phyloP scores from a whole-genome alignment of 2,329 filamentous ascomycete species.

The Colletotrichum falcatum region DNA sequence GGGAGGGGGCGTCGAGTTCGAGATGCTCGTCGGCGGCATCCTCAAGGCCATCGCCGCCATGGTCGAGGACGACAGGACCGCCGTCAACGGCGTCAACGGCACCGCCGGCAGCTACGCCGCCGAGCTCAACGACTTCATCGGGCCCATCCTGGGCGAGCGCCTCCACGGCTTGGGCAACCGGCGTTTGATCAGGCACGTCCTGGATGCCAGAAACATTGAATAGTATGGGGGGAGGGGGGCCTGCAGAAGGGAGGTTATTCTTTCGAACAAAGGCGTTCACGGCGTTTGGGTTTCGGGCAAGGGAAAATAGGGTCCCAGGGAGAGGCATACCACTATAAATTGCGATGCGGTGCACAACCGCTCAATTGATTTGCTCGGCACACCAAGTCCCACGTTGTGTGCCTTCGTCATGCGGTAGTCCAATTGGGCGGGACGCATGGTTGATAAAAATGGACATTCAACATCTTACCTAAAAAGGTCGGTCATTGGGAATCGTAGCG shows the following conservation, averaged over 20 bases:
- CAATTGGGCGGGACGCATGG: too few species aligned
- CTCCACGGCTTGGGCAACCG: conserved; percentile 60
- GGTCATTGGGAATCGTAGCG: too few species aligned
- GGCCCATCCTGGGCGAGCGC: conserved; percentile 64
- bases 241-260: conserved; percentile 43
- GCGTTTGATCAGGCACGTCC: conserved; percentile 61
- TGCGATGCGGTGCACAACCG: background rate
- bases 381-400: background rate
- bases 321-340: conserved; percentile 36
- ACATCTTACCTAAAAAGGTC: background rate
- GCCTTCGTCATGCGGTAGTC: background rate
- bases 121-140: conserved; percentile 66
- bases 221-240: conserved; percentile 44
- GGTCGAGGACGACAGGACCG: conserved; percentile 44
- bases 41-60: conserved; percentile 65
- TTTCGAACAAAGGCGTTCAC: conserved; percentile 40
- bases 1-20: conserved; percentile 64
- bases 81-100: conserved; percentile 40
- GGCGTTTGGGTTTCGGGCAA: conserved; percentile 42
- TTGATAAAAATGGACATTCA: background rate
- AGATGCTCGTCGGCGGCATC: conserved; percentile 68
- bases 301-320: conserved; percentile 33
- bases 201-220: conserved; percentile 67
- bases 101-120: conserved; percentile 53
- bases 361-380: background rate